Percentiles rank a stretch among this genome's conserved stretches.
Conservation (phyloP, 805 yeast species). For the Pichia cabralensis region DNA sequence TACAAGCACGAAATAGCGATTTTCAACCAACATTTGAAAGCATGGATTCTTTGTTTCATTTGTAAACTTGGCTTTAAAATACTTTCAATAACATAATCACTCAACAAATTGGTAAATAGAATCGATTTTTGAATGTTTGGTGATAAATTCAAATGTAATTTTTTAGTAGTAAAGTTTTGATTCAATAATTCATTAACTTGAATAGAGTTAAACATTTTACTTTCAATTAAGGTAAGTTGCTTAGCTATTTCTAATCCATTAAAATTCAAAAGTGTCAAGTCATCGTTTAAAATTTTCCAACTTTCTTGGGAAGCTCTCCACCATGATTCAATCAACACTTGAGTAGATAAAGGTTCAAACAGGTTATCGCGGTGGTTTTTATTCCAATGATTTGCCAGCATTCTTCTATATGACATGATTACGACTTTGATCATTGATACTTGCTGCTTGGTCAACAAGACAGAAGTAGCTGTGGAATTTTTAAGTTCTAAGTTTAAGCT, state of each 20-base stretch:
- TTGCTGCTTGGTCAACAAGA: constrained; percentile 29
- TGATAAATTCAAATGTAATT: constrained; percentile 46
- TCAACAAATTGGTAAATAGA: constrained; percentile 59
- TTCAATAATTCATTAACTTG: constrained; percentile 57
- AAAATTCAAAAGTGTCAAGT: constrained; percentile 43
- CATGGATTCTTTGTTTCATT: constrained; percentile 39
- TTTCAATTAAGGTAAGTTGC: constrained; percentile 65
- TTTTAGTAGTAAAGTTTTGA: constrained; percentile 51
- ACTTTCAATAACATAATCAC: constrained; percentile 65
- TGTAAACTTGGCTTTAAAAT: constrained; percentile 43
- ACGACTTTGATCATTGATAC: constrained; percentile 36
- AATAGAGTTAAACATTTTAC: constrained; percentile 52
- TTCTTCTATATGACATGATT: constrained; percentile 42
- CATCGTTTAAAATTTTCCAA: constrained; percentile 48
- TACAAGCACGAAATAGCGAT: constrained; percentile 64
- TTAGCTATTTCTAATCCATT: constrained; percentile 70
- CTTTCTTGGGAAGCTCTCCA: constrained; percentile 40
- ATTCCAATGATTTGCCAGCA: constrained; percentile 39
- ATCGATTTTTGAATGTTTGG: constrained; percentile 55
- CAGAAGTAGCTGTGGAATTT: constrained; percentile 14
- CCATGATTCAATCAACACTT: constrained; percentile 35
- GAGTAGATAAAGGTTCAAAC: constrained; percentile 26
- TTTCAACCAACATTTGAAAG: constrained; percentile 63
- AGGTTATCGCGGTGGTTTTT: constrained; percentile 2
- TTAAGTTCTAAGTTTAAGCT: constrained; percentile 23